phyloP scores from a whole-genome alignment of 2,329 filamentous ascomycete species.

The Fusarium globosum region DNA sequence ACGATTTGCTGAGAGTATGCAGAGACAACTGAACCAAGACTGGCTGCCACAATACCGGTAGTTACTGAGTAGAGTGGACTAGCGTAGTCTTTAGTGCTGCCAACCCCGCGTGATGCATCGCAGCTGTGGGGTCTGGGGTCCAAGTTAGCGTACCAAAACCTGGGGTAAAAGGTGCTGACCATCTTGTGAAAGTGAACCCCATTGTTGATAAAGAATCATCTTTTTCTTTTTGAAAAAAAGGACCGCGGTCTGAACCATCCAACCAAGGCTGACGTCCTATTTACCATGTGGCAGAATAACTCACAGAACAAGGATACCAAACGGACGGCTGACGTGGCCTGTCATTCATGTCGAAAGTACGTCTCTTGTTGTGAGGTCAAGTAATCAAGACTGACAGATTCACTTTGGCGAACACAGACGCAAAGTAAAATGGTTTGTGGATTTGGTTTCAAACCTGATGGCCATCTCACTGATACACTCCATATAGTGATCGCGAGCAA shows the following conservation, averaged over 20 bases:
- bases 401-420: no score
- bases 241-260: no score
- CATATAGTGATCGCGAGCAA: not conserved
- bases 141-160: not conserved
- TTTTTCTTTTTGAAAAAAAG: no score
- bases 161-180: not conserved
- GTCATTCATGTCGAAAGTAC: not conserved
- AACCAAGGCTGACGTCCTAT: no score
- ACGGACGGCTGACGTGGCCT: not conserved
- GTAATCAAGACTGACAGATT: not conserved
- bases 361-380: fast-evolving
- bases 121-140: not conserved
- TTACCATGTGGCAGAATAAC: not conserved
- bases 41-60: not conserved
- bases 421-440: not conserved
- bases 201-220: no score
- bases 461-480: no score
- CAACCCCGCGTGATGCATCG: not conserved
- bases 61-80: not conserved
- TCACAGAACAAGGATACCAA: not conserved
- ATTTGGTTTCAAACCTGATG: no score
- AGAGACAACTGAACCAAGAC: no score
- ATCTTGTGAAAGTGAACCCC: not conserved
- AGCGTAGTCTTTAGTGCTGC: not conserved
- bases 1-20: no score